Evolutionary conservation across 2,329 filamentous ascomycete genomes (phyloP).

Genomic region (Claviceps sp.): DNA sequence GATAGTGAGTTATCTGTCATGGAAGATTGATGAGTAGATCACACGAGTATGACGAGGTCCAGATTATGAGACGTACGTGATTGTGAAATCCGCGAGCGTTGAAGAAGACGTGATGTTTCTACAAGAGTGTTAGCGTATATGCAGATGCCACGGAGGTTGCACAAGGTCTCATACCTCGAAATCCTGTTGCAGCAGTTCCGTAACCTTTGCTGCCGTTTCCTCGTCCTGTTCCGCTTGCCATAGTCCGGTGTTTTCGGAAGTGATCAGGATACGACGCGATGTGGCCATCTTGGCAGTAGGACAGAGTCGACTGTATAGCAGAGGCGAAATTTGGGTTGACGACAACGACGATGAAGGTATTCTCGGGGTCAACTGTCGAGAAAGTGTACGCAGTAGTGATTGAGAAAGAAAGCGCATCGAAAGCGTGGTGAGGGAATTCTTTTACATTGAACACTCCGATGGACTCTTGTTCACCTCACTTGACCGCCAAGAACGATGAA

Average conservation of each 20-base stretch:
- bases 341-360: not conserved
- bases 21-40: not conserved
- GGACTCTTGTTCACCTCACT: too few species aligned
- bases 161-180: slow-evolving; percentile 34
- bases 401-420: not conserved
- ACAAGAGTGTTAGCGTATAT: not conserved
- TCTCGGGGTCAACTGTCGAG: not conserved
- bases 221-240: slow-evolving; percentile 33
- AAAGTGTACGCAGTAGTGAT: not conserved
- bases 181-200: slow-evolving; percentile 62
- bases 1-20: slow-evolving; percentile 51
- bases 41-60: too few species aligned
- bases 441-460: too few species aligned
- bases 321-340: too few species aligned
- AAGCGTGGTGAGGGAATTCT: too few species aligned
- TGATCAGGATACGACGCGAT: slow-evolving; percentile 33
- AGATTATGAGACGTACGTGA: slow-evolving; percentile 38
- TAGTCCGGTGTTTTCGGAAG: slow-evolving; percentile 35
- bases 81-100: slow-evolving; percentile 67
- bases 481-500: too few species aligned
- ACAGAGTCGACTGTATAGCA: not conserved
- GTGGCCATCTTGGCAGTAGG: slow-evolving; percentile 27
- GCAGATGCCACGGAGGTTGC: not conserved
- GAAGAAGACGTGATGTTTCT: slow-evolving; percentile 64
- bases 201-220: slow-evolving; percentile 48